These are phyloP conservation scores for Draba incana DNA, from an alignment of 345 rosid species.

Conservation along the genomic window DNA sequence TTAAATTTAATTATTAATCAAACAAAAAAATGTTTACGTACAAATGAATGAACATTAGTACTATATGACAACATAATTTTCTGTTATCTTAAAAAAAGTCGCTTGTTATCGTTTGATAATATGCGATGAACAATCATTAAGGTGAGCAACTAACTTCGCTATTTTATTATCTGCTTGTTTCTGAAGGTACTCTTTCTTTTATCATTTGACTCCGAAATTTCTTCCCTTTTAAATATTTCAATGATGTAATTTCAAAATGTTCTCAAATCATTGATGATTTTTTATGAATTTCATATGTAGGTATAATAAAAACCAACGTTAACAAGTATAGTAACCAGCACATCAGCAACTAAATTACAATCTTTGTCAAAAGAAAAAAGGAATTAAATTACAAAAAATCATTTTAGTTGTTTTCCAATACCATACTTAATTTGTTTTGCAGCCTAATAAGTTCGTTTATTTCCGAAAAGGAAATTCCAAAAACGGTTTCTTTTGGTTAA, in stretches of 20 bases:
- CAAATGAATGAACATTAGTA: not conserved
- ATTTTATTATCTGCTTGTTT: slow-evolving; percentile 29
- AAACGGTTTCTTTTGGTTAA: not conserved
- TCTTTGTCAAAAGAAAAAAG: no score
- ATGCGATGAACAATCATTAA: slow-evolving; percentile 31
- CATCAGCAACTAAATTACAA: slow-evolving; percentile 5
- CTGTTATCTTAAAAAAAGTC: not conserved
- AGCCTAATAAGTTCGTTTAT: slow-evolving; percentile 9
- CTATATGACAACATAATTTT: not conserved
- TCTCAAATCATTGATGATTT: slow-evolving; percentile 5
- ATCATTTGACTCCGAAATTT: slow-evolving; percentile 13
- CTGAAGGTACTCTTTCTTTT: slow-evolving; percentile 20
- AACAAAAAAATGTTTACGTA: no score
- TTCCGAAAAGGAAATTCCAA: not conserved
- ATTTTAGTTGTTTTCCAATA: slow-evolving; percentile 1
- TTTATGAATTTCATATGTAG: not conserved
- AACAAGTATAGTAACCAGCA: not conserved
- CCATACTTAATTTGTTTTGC: slow-evolving; percentile 10
- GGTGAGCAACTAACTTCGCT: slow-evolving; percentile 34
- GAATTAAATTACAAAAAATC: not conserved
- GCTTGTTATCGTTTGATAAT: slow-evolving; percentile 20
- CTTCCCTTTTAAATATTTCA: slow-evolving; percentile 6
- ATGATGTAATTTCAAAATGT: slow-evolving; percentile 22
- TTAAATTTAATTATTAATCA: no score
- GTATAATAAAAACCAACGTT: no score